phyloP scores from a whole-genome alignment of 1,284 basidiomycete genomes.

The Heliocybe sulcata region DNA sequence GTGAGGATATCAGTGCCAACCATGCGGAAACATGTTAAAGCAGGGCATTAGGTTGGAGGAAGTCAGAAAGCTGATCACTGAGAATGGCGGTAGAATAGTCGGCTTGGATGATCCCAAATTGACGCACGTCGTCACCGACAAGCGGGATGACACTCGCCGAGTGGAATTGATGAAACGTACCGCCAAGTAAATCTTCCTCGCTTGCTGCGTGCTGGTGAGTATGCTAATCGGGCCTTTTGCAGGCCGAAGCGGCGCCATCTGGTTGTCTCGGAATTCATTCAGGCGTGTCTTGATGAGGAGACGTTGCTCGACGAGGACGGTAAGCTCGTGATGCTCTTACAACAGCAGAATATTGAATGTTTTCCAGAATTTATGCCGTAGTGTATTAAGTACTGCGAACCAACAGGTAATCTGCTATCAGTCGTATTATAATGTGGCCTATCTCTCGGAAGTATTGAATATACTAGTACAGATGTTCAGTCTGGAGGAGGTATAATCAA shows the following conservation, averaged over 20 bases:
- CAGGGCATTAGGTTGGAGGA: slow-evolving; percentile 43
- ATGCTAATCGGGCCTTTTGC: not conserved
- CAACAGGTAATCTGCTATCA: not conserved
- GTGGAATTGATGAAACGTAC: slow-evolving; percentile 64
- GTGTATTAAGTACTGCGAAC: not conserved
- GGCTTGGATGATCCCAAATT: slow-evolving; percentile 68
- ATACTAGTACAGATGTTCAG: not conserved
- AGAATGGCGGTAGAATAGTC: slow-evolving; percentile 67
- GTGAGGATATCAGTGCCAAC: slow-evolving; percentile 26
- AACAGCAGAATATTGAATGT: not conserved
- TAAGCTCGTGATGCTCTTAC: slow-evolving; percentile 20
- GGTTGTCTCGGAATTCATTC: slow-evolving; percentile 69
- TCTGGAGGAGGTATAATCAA: not conserved
- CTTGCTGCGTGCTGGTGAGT: not conserved
- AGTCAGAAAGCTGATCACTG: slow-evolving; percentile 42
- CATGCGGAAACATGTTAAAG: not conserved
- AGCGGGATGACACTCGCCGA: slow-evolving; percentile 66
- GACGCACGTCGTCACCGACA: slow-evolving; percentile 82
- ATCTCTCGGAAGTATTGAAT: not conserved
- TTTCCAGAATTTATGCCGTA: slow-evolving; percentile 4
- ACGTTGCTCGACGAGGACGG: slow-evolving; percentile 79
- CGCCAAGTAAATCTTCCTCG: slow-evolving; percentile 42
- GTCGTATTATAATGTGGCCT: not conserved
- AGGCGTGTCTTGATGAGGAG: slow-evolving; percentile 71
- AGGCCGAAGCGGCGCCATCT: slow-evolving; percentile 77